These are phyloP conservation scores for Sarocladium kiliense DNA, from an alignment of 2,329 filamentous ascomycete genomes.

Conservation along the genomic window DNA sequence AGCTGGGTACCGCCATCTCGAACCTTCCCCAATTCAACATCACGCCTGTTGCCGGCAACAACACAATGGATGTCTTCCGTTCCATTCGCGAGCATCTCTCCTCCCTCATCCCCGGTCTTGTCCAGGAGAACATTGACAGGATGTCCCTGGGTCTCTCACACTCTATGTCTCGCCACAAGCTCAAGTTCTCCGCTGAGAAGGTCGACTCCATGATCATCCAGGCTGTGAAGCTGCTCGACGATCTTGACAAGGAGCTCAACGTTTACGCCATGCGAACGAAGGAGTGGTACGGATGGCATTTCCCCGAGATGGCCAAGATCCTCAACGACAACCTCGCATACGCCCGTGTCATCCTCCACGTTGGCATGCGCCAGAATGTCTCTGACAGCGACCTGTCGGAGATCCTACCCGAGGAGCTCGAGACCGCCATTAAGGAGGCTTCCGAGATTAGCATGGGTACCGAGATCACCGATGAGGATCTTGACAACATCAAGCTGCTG, in stretches of 20 bases:
- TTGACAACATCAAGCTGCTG: slow-evolving; percentile 86
- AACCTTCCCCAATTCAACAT: slow-evolving; percentile 87
- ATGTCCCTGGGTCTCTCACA: slow-evolving; percentile 97
- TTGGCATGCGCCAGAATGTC: slow-evolving; percentile 84
- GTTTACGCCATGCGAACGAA: slow-evolving; percentile 98
- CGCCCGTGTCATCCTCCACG: slow-evolving; percentile 77
- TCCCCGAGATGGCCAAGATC: slow-evolving; percentile 96
- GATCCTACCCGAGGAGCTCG: slow-evolving; percentile 92
- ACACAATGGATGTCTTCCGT: slow-evolving; percentile 77
- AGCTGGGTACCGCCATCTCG: slow-evolving; percentile 85
- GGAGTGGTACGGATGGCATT: slow-evolving; percentile 99
- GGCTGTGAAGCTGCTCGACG: slow-evolving; percentile 87
- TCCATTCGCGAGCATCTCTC: slow-evolving; percentile 88
- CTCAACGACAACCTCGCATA: slow-evolving; percentile 96
- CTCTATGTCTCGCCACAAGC: slow-evolving; percentile 92
- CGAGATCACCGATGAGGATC: slow-evolving; percentile 87
- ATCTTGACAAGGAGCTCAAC: slow-evolving; percentile 98
- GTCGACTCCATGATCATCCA: slow-evolving; percentile 99
- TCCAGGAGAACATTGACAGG: slow-evolving; percentile 80
- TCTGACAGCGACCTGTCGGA: slow-evolving; percentile 75
- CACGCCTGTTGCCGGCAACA: slow-evolving; percentile 63
- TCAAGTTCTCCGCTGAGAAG: slow-evolving; percentile 98
- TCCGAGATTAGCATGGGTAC: slow-evolving; percentile 98
- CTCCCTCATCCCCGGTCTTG: slow-evolving; percentile 83
- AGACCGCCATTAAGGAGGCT: slow-evolving; percentile 83